phyloP scores from a whole-genome alignment of 2,329 filamentous ascomycete species.

The Ascochyta viciae-villosae region DNA sequence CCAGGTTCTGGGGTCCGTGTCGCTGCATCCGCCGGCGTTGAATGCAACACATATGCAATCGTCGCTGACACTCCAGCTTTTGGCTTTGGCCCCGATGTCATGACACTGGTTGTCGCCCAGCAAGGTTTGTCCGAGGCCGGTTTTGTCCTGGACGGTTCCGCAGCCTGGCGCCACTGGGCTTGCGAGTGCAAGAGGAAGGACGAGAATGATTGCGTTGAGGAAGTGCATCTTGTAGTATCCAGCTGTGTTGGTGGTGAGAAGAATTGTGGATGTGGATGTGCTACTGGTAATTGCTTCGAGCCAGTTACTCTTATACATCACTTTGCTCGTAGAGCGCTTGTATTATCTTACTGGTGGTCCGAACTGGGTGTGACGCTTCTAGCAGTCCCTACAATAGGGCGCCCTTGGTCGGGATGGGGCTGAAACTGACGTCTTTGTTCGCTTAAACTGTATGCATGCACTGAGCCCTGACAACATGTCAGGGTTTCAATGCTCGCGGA shows the following conservation, averaged over 20 bases:
- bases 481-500: too few species aligned
- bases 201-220: background rate
- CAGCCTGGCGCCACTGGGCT: background rate
- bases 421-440: constrained; percentile 6
- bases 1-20: background rate
- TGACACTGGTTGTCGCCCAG: background rate
- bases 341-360: background rate
- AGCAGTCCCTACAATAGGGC: background rate
- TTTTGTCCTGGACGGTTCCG: background rate
- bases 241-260: background rate
- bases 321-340: background rate
- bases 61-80: background rate
- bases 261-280: background rate
- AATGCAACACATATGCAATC: background rate
- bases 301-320: background rate
- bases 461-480: background rate
- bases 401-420: background rate
- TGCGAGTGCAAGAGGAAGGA: background rate
- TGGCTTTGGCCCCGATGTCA: too few species aligned
- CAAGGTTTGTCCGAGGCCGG: background rate
- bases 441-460: background rate
- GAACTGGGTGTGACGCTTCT: background rate
- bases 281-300: background rate
- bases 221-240: background rate
- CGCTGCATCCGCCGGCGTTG: background rate